Conservation (phyloP, 768 basidiomycete species). For the Tricholoma terreum region DNA sequence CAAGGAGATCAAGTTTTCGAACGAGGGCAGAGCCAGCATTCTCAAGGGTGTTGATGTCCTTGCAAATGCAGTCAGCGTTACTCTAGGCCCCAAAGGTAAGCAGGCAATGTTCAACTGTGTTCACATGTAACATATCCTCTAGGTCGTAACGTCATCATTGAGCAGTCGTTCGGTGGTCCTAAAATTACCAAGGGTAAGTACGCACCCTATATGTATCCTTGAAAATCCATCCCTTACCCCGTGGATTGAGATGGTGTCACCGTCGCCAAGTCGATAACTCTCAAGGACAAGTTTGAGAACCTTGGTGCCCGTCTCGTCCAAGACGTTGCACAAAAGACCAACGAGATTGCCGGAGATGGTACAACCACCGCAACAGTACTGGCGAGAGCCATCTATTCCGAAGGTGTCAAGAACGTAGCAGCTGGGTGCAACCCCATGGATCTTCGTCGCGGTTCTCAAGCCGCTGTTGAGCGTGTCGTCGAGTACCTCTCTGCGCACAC, state of each 20-base stretch:
- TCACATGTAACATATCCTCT: constrained; percentile 9
- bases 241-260: constrained; percentile 84
- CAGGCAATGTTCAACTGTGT: not conserved
- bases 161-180: constrained; percentile 84
- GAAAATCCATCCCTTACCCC: constrained; percentile 5
- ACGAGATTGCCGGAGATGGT: constrained; percentile 96
- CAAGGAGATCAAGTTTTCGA: constrained; percentile 97
- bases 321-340: constrained; percentile 95
- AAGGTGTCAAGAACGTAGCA: constrained; percentile 99
- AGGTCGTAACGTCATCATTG: constrained; percentile 98
- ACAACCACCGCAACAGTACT: constrained; percentile 98
- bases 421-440: constrained; percentile 99
- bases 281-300: constrained; percentile 99
- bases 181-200: constrained; percentile 92
- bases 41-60: constrained; percentile 95
- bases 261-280: constrained; percentile 89
- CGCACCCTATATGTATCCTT: not conserved
- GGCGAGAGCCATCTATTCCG: constrained; percentile 95
- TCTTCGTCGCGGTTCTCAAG: constrained; percentile 95
- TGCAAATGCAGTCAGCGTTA: constrained; percentile 95
- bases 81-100: constrained; percentile 92
- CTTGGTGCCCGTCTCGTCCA: constrained; percentile 94
- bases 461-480: constrained; percentile 93
- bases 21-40: constrained; percentile 91
- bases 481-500: constrained; percentile 85